phyloP scores from a whole-genome alignment of 1,284 basidiomycete genomes.

The Ganoderma sinense region DNA sequence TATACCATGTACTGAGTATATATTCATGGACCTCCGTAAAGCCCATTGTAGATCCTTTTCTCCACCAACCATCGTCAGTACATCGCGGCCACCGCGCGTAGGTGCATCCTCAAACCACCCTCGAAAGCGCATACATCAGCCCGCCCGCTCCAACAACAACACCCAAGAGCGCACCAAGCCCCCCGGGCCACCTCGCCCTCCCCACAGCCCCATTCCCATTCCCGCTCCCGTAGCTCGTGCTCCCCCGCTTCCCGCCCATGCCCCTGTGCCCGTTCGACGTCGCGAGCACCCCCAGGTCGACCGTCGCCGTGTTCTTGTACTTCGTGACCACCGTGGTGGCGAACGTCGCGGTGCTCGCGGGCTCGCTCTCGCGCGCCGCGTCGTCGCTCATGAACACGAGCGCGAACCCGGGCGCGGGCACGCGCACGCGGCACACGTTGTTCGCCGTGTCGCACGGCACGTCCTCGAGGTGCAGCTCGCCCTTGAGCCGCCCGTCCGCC shows the following conservation, averaged over 20 bases:
- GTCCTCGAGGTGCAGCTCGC: constrained; percentile 56
- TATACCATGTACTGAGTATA: not conserved
- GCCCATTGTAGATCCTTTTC: not conserved
- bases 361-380: constrained; percentile 48
- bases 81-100: too few relatives aligned
- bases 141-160: not conserved
- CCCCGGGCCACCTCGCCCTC: not conserved
- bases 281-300: constrained; percentile 46
- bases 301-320: constrained; percentile 50
- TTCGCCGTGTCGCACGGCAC: constrained; percentile 57
- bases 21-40: not conserved
- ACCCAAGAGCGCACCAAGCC: not conserved
- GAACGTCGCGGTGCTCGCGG: constrained; percentile 56
- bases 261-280: constrained; percentile 59
- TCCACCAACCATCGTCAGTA: not conserved
- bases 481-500: constrained; percentile 69
- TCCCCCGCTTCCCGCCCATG: constrained; percentile 44
- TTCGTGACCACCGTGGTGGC: constrained; percentile 59
- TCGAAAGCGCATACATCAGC: not conserved
- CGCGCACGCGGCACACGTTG: constrained; percentile 63
- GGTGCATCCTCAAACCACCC: not conserved
- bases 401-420: constrained; percentile 77
- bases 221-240: constrained; percentile 54
- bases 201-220: constrained; percentile 32
- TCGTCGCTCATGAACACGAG: constrained; percentile 72